Base-by-base conservation (phyloP, 345 rosid species). In the Mangifera indica region DNA sequence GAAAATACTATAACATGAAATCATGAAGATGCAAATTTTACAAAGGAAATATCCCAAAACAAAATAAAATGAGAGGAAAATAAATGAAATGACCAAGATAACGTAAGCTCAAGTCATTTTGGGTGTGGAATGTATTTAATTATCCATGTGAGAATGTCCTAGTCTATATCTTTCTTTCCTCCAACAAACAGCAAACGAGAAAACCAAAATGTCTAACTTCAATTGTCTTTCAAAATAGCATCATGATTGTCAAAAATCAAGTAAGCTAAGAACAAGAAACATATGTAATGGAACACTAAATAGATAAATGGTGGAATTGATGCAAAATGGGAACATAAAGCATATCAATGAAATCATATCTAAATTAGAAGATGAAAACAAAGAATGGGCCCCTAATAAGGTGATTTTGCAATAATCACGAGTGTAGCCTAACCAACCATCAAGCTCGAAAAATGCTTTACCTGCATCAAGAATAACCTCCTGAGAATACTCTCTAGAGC, bases 391-490 rank as follows among this genome's bases (percentile, higher is more conserved):
- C 53, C 57, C 53, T 58, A 44, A 49, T 5, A 25, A 26, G 29
- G 65, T 21, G 59, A 71, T 66, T 25, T 22, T 53, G 54, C 29
- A 37, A 18, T 44, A 65, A 71, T 66, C 58, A 48, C 46, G 60
- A 55, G 76, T 70, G 66, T 78, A 82, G 48, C 32, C 92, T 86
- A 85, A 91, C 96, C 98, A 92, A 84, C 98, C 99, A 89, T 89
- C 99, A 44, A 97, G 99, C 76, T 92, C 89, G 88, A 92, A 95
- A 78, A 95, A 88, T 76, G 89, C 98, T 84, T 92, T 97, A 48
- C 97, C 94, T 40, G 89, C 88, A 46, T 83, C 73, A 74, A 95
- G 97, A 77, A 76, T 79, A 76, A 86, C 89, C 81, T 82, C 84
- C 79, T 89, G 93, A 49, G 91, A 81, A 80, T 78, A 85, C 67